These are phyloP conservation scores for Colletotrichum spinosum DNA, from an alignment of 2,329 filamentous ascomycete genomes.

Conservation along the genomic window DNA sequence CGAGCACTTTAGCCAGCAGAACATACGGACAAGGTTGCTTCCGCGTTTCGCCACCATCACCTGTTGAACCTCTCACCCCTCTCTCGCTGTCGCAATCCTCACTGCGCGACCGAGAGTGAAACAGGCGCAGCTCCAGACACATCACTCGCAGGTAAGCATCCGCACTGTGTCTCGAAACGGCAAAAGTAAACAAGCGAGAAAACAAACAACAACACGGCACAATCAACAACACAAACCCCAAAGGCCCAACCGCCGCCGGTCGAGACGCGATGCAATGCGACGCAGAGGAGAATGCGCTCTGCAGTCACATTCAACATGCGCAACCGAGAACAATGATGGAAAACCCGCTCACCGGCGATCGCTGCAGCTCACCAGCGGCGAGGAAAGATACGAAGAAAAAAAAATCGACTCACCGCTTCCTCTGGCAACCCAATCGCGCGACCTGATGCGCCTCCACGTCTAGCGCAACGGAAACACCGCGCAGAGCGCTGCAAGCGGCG, in stretches of 20 bases:
- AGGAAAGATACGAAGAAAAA: neutral
- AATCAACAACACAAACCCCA: neutral
- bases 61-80: too few species aligned
- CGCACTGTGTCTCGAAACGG: slow-evolving; percentile 16
- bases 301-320: neutral
- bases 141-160: neutral
- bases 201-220: slow-evolving; percentile 10
- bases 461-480: too few species aligned
- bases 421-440: slow-evolving; percentile 24
- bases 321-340: too few species aligned
- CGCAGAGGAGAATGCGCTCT: neutral
- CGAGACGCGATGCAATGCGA: neutral
- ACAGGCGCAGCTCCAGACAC: neutral
- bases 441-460: slow-evolving; percentile 22
- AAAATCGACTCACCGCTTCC: slow-evolving; percentile 25
- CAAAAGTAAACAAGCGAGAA: slow-evolving; percentile 17
- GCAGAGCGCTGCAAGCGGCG: too few species aligned
- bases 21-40: too few species aligned
- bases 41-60: too few species aligned
- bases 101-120: too few species aligned
- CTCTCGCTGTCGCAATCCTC: too few species aligned
- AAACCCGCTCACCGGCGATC: neutral
- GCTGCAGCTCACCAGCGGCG: neutral
- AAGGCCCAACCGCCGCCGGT: neutral
- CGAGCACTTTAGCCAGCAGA: too few species aligned